phyloP scores from a whole-genome alignment of 1,284 basidiomycete genomes.

The Fomitiporia mediterranea region DNA sequence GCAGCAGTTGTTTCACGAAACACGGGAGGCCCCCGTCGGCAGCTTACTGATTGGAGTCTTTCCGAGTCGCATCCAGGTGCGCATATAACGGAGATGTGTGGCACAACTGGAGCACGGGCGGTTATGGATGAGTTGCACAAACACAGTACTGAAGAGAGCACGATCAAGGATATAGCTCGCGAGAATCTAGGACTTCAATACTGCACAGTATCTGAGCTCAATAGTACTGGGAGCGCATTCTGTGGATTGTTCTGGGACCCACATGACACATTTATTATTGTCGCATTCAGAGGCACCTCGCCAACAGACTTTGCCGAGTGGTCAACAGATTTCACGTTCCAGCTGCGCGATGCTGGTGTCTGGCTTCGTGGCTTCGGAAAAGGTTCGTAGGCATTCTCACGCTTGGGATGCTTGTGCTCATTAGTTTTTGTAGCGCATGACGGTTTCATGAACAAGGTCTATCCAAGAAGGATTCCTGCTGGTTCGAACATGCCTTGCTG shows the following conservation, averaged over 20 bases:
- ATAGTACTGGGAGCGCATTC: slow-evolving; percentile 23
- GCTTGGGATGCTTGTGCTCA: too few species aligned
- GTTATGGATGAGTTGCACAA: slow-evolving; percentile 21
- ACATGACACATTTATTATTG: slow-evolving; percentile 23
- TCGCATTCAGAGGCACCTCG: slow-evolving; percentile 30
- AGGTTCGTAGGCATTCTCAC: slow-evolving; percentile 16
- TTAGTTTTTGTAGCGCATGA: slow-evolving; percentile 23
- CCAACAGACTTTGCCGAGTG: slow-evolving; percentile 34
- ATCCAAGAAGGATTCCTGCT: slow-evolving; percentile 22
- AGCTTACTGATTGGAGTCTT: slow-evolving; percentile 1
- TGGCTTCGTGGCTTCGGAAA: slow-evolving; percentile 27
- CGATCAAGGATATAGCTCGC: slow-evolving; percentile 20
- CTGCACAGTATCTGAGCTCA: slow-evolving; percentile 26
- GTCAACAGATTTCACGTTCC: slow-evolving; percentile 31
- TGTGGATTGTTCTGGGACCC: slow-evolving; percentile 27
- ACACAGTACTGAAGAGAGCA: slow-evolving; percentile 21
- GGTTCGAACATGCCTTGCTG: slow-evolving; percentile 24
- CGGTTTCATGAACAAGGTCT: slow-evolving; percentile 28
- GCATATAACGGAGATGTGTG: slow-evolving; percentile 21
- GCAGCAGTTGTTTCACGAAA: neutral
- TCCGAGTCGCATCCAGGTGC: slow-evolving; percentile 19
- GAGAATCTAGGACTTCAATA: slow-evolving; percentile 22
- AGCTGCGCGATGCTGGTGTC: slow-evolving; percentile 22
- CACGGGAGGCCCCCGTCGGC: slow-evolving; percentile 4
- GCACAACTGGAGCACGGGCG: slow-evolving; percentile 13